A percentile compares a stretch with the other conserved stretches of the same genome.
phyloP scores from a whole-genome alignment of 305 asterid species.

The Coffea humblotiana region DNA sequence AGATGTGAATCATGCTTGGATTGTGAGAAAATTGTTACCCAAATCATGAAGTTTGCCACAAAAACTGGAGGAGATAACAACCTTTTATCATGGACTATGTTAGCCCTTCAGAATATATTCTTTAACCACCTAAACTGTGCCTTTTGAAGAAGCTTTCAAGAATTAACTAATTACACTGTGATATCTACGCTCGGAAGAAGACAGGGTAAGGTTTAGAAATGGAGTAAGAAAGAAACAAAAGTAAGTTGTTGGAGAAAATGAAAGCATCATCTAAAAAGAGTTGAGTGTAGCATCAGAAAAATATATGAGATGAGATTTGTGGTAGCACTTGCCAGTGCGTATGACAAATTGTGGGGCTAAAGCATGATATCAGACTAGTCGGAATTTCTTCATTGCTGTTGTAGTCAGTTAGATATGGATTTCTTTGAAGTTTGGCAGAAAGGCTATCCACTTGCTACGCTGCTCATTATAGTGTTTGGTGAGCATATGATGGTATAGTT shows the following conservation, averaged over 20 bases:
- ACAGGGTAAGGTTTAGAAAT: not conserved
- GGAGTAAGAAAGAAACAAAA: not conserved
- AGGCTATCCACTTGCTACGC: not conserved
- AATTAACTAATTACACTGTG: too few relatives aligned
- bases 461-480: not conserved
- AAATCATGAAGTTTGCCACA: not conserved
- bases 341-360: not conserved
- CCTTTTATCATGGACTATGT: not conserved
- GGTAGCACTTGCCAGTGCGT: not conserved
- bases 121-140: not conserved
- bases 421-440: not conserved
- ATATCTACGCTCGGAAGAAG: not conserved
- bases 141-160: not conserved
- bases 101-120: not conserved
- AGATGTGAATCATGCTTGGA: not conserved
- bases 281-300: not conserved
- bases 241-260: not conserved
- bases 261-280: not conserved
- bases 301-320: not conserved
- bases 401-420: not conserved
- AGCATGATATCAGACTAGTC: not conserved
- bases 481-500: not conserved
- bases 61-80: not conserved
- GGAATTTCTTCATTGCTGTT: too few relatives aligned
- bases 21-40: not conserved